Evolutionary conservation across 2,329 filamentous ascomycete genomes (phyloP), one percentile per base, ranked within the genome.

Genomic region (Aspergillus chevalieri): DNA sequence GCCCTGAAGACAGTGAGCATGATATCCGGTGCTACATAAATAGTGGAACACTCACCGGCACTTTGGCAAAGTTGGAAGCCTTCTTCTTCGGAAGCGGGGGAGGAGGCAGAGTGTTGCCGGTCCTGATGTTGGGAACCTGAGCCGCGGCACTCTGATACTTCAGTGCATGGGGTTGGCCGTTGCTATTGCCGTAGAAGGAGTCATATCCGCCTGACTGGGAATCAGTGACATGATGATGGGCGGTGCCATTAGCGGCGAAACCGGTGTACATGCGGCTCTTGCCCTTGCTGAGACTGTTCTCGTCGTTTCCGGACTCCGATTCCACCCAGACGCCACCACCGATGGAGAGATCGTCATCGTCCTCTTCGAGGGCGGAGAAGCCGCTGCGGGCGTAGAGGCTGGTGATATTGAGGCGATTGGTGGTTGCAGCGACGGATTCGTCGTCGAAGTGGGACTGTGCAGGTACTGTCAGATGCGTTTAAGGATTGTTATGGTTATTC

Each of bases 11-110:
- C 12, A 30, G 38, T n/a, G 24, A 36, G 17, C 26, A 10, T 2
- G 41, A 30, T 8, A 15, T 6, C n/a, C 17, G 4, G 9, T 3
- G 14, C 45, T 43, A 39, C 17, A 22, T 28, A 21, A 43, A 22
- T 15, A 17, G 7, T 10, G 12, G 5, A 14, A 4, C 24, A 53
- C 54, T 47, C 47, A 59, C 59, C 9, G 48, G 43, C n/a, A 65
- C 49, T 41, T 60, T 65, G 2, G 60, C 61, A 34, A 65, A 66
- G 21, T 51, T 47, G 15, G 52, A 51, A n/a, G 47, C 33, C 15
- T 47, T 48, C 43, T 55, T 52, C 26, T 43, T 47, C 1, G 34
- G 22, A 7, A 21, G 22, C 14, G 22, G 12, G 6, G 22, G 21
- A 43, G 38, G 38, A 22, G 43, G 50, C 3, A 30, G 38, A n/a